Conservation (phyloP, 2,329 filamentous ascomycete species). For the Tothia fuscella region DNA sequence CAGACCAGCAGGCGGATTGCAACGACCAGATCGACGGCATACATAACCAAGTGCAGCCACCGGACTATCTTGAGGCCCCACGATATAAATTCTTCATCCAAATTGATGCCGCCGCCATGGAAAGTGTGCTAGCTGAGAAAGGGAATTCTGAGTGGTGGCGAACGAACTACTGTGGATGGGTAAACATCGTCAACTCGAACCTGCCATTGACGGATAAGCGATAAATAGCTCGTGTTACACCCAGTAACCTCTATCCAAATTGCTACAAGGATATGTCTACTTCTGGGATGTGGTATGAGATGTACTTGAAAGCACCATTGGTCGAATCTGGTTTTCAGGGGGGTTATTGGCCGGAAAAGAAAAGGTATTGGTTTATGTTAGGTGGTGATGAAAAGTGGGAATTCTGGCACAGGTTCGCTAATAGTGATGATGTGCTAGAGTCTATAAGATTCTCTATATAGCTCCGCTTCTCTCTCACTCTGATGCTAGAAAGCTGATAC, state of each 20-base stretch:
- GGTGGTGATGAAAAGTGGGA: too few species aligned
- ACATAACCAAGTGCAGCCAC: neutral
- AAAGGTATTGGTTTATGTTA: too few species aligned
- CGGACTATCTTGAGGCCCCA: neutral
- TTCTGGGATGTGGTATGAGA: neutral
- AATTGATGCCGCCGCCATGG: neutral
- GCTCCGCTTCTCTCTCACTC: too few species aligned
- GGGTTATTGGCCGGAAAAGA: neutral
- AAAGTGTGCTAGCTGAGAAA: neutral
- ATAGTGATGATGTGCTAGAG: too few species aligned
- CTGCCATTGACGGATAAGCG: neutral
- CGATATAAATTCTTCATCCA: neutral
- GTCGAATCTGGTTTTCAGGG: neutral
- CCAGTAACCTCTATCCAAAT: neutral
- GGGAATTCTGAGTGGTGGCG: neutral
- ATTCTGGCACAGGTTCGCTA: too few species aligned
- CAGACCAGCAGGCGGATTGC: neutral
- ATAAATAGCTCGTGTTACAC: neutral
- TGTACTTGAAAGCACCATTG: neutral
- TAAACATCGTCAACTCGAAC: neutral
- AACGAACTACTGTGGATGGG: constrained; percentile 2
- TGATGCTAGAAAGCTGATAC: too few species aligned
- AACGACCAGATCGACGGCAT: neutral
- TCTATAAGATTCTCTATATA: too few species aligned
- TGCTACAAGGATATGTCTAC: neutral